Percentiles rank a stretch among this genome's conserved stretches.
Conservation (phyloP, 495 filamentous ascomycete genomes). For the Xylaria bambusicola region DNA sequence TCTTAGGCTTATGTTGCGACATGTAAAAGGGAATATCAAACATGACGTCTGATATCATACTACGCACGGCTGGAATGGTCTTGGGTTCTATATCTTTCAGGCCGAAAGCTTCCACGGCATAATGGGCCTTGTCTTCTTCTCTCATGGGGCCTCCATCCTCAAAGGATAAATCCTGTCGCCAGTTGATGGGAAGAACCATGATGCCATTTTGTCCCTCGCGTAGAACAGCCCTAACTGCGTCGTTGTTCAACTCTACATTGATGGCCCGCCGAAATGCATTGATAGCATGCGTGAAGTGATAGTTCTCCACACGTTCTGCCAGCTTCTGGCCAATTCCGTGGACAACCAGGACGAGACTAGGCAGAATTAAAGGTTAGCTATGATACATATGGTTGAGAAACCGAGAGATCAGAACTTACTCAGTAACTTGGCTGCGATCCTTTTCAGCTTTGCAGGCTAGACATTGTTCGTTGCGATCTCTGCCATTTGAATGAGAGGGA, state of each 20-base stretch:
- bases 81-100: slow-evolving; percentile 89
- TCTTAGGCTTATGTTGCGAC: slow-evolving; percentile 91
- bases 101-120: slow-evolving; percentile 65
- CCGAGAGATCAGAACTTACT: slow-evolving; percentile 36
- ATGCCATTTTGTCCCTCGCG: slow-evolving; percentile 63
- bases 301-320: slow-evolving; percentile 94
- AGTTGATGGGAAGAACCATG: slow-evolving; percentile 70
- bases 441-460: slow-evolving; percentile 56
- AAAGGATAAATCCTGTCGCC: slow-evolving; percentile 82
- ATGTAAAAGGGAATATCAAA: slow-evolving; percentile 97
- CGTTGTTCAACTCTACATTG: slow-evolving; percentile 78
- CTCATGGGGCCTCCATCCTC: slow-evolving; percentile 66
- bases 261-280: slow-evolving; percentile 85
- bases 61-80: slow-evolving; percentile 86
- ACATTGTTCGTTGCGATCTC: slow-evolving; percentile 44
- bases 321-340: slow-evolving; percentile 97
- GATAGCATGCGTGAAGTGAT: slow-evolving; percentile 93
- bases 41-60: slow-evolving; percentile 94
- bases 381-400: background rate
- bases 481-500: slow-evolving; percentile 52
- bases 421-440: slow-evolving; percentile 73
- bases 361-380: background rate
- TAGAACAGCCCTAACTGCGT: slow-evolving; percentile 71
- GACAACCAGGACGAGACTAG: slow-evolving; percentile 73
- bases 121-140: slow-evolving; percentile 51